These are phyloP conservation scores for Podaxis sp. DNA, from an alignment of 768 basidiomycete genomes.

Conservation along the genomic window DNA sequence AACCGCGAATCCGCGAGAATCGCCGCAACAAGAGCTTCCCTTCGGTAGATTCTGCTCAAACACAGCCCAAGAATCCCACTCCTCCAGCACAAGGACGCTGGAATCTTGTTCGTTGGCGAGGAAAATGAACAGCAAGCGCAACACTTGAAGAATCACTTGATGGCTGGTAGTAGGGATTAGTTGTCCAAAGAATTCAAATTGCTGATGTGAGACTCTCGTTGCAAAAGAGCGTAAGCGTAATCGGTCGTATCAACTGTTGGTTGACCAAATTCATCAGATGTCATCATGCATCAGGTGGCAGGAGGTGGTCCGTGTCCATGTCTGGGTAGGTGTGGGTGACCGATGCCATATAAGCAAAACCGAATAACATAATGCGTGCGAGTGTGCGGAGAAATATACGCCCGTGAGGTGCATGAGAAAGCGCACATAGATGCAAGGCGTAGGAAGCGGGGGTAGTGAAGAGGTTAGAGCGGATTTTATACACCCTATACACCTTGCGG, in stretches of 20 bases:
- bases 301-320: neutral
- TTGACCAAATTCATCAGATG: neutral
- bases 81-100: neutral
- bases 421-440: neutral
- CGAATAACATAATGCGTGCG: neutral
- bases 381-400: neutral
- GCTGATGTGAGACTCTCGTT: neutral
- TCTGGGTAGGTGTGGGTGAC: neutral
- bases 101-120: no score
- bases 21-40: neutral
- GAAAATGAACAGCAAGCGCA: no score
- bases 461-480: constrained; percentile 24
- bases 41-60: neutral
- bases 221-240: neutral
- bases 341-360: neutral
- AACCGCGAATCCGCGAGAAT: neutral
- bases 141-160: no score
- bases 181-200: neutral
- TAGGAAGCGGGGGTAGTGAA: neutral
- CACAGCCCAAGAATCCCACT: neutral
- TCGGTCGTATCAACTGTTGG: neutral
- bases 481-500: constrained; percentile 73
- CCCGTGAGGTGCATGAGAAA: neutral
- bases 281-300: neutral
- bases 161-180: neutral